A percentile compares a stretch with the other conserved stretches of the same genome.
These are phyloP conservation scores for Aspergillus tubingensis DNA, from an alignment of 2,329 filamentous ascomycete genomes.

Conservation along the genomic window DNA sequence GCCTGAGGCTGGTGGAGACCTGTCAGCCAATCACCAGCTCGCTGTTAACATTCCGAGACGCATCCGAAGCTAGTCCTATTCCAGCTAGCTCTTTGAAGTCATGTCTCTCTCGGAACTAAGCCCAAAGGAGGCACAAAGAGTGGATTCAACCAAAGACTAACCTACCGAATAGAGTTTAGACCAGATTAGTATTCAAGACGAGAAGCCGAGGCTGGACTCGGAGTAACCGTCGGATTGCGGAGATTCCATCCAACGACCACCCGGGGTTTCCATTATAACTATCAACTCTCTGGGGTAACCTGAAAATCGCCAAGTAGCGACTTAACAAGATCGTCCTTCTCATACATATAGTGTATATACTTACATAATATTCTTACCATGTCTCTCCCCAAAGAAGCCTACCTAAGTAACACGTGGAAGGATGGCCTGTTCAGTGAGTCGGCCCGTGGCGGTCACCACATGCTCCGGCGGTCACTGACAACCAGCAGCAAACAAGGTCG, in stretches of 20 bases:
- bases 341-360: neutral
- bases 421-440: slow-evolving; percentile 79
- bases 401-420: slow-evolving; percentile 80
- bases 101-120: too few species aligned
- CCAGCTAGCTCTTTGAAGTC: neutral
- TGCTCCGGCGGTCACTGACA: slow-evolving; percentile 11
- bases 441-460: neutral
- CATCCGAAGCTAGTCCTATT: neutral
- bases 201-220: too few species aligned
- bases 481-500: slow-evolving; percentile 73
- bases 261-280: too few species aligned
- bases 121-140: too few species aligned
- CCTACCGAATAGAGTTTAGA: too few species aligned
- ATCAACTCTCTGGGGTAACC: too few species aligned
- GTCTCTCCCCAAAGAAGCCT: slow-evolving; percentile 71
- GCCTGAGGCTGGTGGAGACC: neutral
- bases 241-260: too few species aligned
- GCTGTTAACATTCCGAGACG: neutral
- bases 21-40: neutral
- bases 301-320: too few species aligned
- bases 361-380: slow-evolving; percentile 47
- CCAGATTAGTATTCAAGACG: too few species aligned
- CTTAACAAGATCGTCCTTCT: too few species aligned
- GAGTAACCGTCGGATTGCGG: too few species aligned
- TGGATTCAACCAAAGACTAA: too few species aligned